Evolutionary conservation across 345 rosid species (phyloP), one percentile per base, ranked within the genome.

Genomic region (Ceriops tagal): DNA sequence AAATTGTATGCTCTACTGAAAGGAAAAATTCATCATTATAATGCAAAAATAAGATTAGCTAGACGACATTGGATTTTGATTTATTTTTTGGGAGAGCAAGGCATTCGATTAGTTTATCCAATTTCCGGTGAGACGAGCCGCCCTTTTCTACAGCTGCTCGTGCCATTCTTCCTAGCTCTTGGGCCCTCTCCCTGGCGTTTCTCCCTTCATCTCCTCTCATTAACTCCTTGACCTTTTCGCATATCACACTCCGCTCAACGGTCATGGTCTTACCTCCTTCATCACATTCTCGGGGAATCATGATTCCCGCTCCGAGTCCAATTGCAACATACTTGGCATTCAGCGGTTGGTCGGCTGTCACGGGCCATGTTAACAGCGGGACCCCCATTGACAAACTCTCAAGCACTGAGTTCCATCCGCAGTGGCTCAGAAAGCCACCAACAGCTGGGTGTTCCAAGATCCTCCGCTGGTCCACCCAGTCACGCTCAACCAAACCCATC

Each of bases 341-440:
- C 10, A 79, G 34, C 13, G 65, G 62, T 47, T 76, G 83, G 20
- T 73, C 83, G 9, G 68, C 68, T 6, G 26, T 67, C 61, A 58
- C 56, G 6, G 78, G 75, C 80, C 80, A 80, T 0, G 69, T 72
- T 70, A 76, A 49, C 1, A 80, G 32, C 18, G 80, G 83, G 64
- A 76, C 75, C 28, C 73, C 78, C 43, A 21, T 39, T 7, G 59
- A 55, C 62, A 76, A 22, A 43, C 80, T 64, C 71, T 76, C 83
- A 22, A 66, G 34, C 58, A 76, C 73, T 6, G 80, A 66, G 60
- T 73, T 80, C 80, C 80, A 63, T 3, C 74, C 74, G 30, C 74
- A 22, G 24, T 71, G 74, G 53, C 53, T 71, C 53, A 63, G 7
- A 16, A 71, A 71, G 56, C 68, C 74, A 8, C 68, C 62, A 11